phyloP scores from a whole-genome alignment of 176 grass and related monocot species.

The Melocanna baccifera region DNA sequence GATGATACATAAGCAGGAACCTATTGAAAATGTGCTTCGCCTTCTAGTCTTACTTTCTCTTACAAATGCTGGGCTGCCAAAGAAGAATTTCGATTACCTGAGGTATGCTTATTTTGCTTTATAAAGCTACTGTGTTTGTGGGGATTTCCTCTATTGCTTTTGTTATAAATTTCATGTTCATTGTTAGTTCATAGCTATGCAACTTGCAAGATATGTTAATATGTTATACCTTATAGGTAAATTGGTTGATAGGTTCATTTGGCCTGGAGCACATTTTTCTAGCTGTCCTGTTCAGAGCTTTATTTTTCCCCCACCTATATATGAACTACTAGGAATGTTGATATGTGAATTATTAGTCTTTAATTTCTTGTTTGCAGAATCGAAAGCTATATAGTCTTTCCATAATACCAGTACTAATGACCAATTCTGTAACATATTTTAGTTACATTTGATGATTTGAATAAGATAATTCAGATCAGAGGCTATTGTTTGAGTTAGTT shows the following conservation, averaged over 20 bases:
- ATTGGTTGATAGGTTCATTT: background rate
- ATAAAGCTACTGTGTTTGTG: background rate
- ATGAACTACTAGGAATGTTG: no score
- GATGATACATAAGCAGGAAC: conserved; percentile 96
- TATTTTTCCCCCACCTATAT: no score
- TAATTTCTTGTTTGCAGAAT: no score
- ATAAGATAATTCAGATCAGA: background rate
- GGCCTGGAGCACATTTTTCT: no score
- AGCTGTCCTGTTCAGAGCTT: no score
- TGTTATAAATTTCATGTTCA: background rate
- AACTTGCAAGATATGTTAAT: background rate
- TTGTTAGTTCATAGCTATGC: background rate
- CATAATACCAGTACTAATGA: no score
- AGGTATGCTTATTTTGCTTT: conserved; percentile 55
- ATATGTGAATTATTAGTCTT: no score
- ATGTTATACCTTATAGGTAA: conserved; percentile 2
- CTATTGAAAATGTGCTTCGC: conserved; percentile 77
- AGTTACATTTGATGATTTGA: background rate
- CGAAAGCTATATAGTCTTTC: no score
- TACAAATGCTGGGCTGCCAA: conserved; percentile 89
- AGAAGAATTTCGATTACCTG: conserved; percentile 83
- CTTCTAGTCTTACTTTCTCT: conserved; percentile 88
- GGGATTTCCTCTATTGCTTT: background rate
- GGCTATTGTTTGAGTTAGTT: no score
- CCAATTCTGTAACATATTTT: no score